phyloP scores from a whole-genome alignment of 208 protist species.

The Trypanosoma rangeli region DNA sequence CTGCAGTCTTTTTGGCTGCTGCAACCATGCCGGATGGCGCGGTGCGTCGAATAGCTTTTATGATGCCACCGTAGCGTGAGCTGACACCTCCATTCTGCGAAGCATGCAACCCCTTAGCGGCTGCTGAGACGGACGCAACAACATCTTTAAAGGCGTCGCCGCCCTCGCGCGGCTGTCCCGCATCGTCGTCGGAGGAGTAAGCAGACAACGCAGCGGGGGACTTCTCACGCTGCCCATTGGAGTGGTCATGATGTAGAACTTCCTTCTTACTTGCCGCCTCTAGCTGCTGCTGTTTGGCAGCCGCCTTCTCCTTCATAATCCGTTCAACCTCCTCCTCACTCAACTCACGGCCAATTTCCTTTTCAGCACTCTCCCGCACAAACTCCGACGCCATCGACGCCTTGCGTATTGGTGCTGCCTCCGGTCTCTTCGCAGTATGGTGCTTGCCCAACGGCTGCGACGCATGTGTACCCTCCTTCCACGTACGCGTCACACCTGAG shows the following conservation, averaged over 20 bases:
- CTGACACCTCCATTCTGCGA: slow-evolving; percentile 1
- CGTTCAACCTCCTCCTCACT: slow-evolving; percentile 36
- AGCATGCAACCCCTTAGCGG: not conserved
- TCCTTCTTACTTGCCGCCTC: not conserved
- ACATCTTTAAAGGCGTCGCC: not conserved
- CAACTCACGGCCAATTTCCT: slow-evolving; percentile 28
- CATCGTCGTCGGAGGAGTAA: too few species aligned
- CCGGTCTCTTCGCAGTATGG: not conserved
- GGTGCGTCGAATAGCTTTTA: slow-evolving; percentile 39
- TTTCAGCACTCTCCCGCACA: not conserved
- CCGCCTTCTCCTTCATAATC: slow-evolving; percentile 12
- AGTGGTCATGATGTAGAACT: not conserved
- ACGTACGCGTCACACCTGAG: not conserved
- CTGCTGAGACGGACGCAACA: not conserved
- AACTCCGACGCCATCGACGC: not conserved
- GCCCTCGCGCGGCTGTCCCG: not conserved
- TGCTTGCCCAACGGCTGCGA: not conserved
- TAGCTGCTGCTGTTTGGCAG: too few species aligned
- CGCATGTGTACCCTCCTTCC: not conserved
- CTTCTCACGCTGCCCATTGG: not conserved
- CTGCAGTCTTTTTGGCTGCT: not conserved
- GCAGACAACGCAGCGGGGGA: too few species aligned
- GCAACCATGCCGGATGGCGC: slow-evolving; percentile 1
- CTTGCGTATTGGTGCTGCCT: not conserved
- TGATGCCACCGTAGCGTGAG: slow-evolving; percentile 46